These are phyloP conservation scores for Phialophora verrucosa DNA, from an alignment of 2,329 filamentous ascomycete species.

Conservation along the genomic window DNA sequence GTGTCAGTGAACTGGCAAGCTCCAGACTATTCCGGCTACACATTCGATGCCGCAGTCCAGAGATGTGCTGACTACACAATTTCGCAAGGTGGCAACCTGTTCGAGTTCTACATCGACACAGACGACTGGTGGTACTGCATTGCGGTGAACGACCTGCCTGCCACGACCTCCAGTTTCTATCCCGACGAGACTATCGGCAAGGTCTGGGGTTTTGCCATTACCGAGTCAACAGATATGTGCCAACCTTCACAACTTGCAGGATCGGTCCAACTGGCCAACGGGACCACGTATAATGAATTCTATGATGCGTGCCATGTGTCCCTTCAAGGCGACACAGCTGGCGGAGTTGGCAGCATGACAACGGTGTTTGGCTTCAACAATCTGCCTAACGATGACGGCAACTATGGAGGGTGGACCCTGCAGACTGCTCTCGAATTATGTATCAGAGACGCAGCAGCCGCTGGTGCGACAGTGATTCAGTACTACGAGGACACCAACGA, in stretches of 20 bases:
- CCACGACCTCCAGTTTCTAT: slow-evolving; percentile 5
- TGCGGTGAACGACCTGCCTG: slow-evolving; percentile 19
- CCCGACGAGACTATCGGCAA: slow-evolving; percentile 17
- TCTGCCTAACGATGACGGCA: slow-evolving; percentile 6
- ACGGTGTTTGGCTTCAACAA: slow-evolving; percentile 19
- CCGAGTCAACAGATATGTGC: slow-evolving; percentile 1
- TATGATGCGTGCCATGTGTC: slow-evolving; percentile 18
- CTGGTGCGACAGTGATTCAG: slow-evolving; percentile 14
- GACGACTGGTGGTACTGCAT: slow-evolving; percentile 22
- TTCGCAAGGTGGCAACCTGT: slow-evolving; percentile 11
- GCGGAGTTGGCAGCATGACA: slow-evolving; percentile 5
- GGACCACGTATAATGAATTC: slow-evolving; percentile 12
- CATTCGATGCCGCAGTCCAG: slow-evolving; percentile 14
- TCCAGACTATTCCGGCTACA: slow-evolving; percentile 14
- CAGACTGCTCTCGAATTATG: slow-evolving; percentile 10
- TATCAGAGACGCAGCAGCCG: slow-evolving; percentile 12
- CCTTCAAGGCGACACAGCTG: slow-evolving; percentile 5
- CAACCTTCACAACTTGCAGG: slow-evolving; percentile 15
- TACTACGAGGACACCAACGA: slow-evolving; percentile 16
- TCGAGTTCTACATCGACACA: slow-evolving; percentile 18
- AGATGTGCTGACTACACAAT: slow-evolving; percentile 6
- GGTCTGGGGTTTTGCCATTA: slow-evolving; percentile 16
- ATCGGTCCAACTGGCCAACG: slow-evolving; percentile 12
- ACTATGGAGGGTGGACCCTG: slow-evolving; percentile 16
- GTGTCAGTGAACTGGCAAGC: slow-evolving; percentile 19